Evolutionary conservation across 257 asterid genomes (phyloP), one percentile per base, ranked within the genome.

Genomic region (Sherardia arvensis): DNA sequence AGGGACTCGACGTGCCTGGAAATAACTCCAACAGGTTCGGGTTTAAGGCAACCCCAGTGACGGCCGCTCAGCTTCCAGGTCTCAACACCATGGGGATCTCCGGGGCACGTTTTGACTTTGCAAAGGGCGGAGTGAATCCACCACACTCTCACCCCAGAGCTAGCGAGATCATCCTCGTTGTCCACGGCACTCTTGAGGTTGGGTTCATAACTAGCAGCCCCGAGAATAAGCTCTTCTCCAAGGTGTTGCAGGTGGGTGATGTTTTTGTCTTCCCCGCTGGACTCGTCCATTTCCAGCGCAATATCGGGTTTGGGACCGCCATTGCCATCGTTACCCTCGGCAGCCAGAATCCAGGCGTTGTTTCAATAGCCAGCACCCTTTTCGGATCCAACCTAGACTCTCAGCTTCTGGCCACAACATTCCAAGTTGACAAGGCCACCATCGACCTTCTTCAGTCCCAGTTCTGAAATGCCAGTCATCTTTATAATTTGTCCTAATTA

Each of bases 121-220:
- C 49, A n/a, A 27, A 11, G 12, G 48, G 68, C 5, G 68, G 68
- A 48, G 15, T 64, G 47, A 64, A 64, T 17, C 0, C 48, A 7
- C 68, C 59, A 4, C 59, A 47, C 25, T 26, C 28, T 47, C 67
- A 63, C 58, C 67, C 67, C 11, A 45, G 67, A 29, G 67, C 67
- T 10, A 27, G 30, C 7, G 68, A 49, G 17, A 29, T 64, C 17
- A 40, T 64, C 47, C 8, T 43, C 0, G 32, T 64, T 20, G 7
- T 64, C 15, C 14, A 64, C n/a, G 68, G 68, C 8, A 11, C 30
- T 48, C 7, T 49, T 4, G 60, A 64, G 30, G 68, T 64, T 49
- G 68, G 22, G 6, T 64, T 64, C 30, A 2, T 28, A 28, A 64
- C 59, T 28, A 27, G 47, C 0, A 14, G 17, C 5, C 67, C 67